Evolutionary conservation across 805 yeast species (phyloP), one percentile per base, ranked within the genome.

Genomic region (Schwanniomyces pseudopolymorphus): DNA sequence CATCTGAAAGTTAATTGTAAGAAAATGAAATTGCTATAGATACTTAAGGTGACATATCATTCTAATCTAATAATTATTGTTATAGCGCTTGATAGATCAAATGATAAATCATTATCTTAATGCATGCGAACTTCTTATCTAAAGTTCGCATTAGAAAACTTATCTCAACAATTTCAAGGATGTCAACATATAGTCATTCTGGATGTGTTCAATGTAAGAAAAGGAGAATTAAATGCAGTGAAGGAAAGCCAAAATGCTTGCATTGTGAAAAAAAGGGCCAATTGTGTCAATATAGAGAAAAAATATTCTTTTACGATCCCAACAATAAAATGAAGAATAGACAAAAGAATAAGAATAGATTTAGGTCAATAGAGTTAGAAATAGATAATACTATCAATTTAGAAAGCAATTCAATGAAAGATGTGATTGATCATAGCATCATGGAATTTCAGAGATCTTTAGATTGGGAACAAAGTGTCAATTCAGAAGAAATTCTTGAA

Each of bases 201-300:
- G 42, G 46, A 11, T 43, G 42, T 21, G n/a, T 9, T 24, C 20
- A 38, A 3, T 43, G 42, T 26, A 43, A 43, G 42, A 25, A 26
- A 3, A 37, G 37, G 14, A 37, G 46, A 7, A 31, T 43, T n/a
- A 43, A 43, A 19, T 43, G 42, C 21, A 41, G 37, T 22, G 42
- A 43, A 25, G 27, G 16, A 4, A 10, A 10, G 13, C 46, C 46
- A 19, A 11, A 10, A 3, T 43, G 45, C 19, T 11, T 14, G 19
- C 21, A 43, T 21, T 43, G 46, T 20, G 10, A 11, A 8, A 11
- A 26, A 13, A 26, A 28, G 36, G 36, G 37, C 6, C 4, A 17
- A 2, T 5, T 11, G 2, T 43, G 42, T 21, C 33, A 17, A n/a
- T 43, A 43, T 11, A 21, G 8, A 8, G 11, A 43, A 7, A 20